Conservation (phyloP, 108 stramenopile genomes). For the Cafeteria roenbergensis region DNA sequence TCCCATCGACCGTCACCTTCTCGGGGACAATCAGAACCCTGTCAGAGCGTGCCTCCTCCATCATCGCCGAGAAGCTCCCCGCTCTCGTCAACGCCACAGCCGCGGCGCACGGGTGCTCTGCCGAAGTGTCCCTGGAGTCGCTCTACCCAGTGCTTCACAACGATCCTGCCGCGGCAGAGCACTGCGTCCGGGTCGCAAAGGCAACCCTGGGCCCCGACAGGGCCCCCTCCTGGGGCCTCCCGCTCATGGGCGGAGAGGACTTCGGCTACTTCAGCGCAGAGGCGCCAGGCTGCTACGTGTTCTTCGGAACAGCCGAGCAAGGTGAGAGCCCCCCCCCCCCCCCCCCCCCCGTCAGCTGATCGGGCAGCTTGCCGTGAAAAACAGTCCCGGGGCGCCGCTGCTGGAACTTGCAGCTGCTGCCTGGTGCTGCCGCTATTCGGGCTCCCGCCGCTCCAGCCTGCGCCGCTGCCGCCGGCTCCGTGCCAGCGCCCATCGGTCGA, state of each 20-base stretch:
- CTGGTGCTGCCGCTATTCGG: no score
- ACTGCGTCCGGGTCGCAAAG: background rate
- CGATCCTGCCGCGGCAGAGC: background rate
- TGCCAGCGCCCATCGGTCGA: no score
- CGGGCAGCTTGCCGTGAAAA: no score
- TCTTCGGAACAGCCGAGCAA: background rate
- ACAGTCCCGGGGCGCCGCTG: no score
- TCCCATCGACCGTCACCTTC: background rate
- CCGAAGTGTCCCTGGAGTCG: background rate
- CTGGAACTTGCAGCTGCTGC: no score
- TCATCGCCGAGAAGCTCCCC: background rate
- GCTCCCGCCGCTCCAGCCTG: no score
- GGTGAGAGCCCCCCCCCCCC: background rate
- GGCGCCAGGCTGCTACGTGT: background rate
- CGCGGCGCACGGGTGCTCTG: background rate
- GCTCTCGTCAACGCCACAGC: background rate
- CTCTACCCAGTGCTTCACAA: background rate
- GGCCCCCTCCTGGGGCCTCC: background rate
- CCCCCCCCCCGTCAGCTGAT: no score
- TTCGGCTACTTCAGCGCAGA: background rate
- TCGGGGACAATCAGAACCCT: constrained; percentile 2
- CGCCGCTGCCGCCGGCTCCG: no score
- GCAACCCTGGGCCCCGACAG: background rate
- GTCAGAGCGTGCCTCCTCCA: background rate
- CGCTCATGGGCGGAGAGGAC: constrained; percentile 5